These are phyloP conservation scores for Vitis vinifera DNA, from an alignment of 164 flowering plant species.

Conservation along the genomic window DNA sequence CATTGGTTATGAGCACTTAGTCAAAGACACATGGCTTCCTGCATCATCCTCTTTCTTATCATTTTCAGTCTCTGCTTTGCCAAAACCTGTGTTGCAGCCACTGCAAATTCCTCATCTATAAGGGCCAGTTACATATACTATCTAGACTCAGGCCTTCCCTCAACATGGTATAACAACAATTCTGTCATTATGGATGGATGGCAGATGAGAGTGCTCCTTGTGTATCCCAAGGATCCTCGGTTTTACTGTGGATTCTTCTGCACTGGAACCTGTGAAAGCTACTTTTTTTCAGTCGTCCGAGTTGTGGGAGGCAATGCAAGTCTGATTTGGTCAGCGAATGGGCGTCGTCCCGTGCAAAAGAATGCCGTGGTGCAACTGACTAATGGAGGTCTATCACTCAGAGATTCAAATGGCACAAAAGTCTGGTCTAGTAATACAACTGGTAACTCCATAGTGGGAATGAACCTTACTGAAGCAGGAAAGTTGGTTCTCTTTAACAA, in stretches of 20 bases:
- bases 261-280: not conserved
- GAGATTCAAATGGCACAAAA: no score
- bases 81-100: not conserved
- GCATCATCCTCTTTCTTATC: no score
- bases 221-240: not conserved
- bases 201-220: not conserved
- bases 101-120: not conserved
- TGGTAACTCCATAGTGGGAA: not conserved
- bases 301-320: not conserved
- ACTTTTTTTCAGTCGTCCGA: not conserved
- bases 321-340: not conserved
- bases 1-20: no score
- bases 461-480: not conserved
- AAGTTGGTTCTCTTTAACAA: not conserved
- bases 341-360: not conserved
- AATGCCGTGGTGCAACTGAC: no score
- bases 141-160: not conserved
- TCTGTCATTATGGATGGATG: not conserved
- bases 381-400: no score
- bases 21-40: no score
- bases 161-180: conserved; percentile 1
- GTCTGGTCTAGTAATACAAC: not conserved
- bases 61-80: not conserved
- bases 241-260: not conserved
- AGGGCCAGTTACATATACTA: not conserved